Conservation (phyloP, 1,139 yeast species). For the Hanseniaspora uvarum region DNA sequence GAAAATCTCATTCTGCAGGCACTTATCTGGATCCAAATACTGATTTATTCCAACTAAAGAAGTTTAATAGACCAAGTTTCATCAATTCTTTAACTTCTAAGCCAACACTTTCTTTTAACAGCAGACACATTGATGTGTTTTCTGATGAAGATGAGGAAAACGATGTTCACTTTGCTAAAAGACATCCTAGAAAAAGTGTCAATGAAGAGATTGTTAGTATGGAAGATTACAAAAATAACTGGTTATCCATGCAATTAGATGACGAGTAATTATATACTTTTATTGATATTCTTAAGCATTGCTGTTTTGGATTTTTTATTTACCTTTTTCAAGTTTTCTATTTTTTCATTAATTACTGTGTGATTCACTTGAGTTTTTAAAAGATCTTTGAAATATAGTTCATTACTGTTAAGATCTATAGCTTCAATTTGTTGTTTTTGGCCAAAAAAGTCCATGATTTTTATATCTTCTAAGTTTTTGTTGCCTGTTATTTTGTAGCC, state of each 20-base stretch:
- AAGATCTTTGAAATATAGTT: constrained; percentile 17
- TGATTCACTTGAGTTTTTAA: not conserved
- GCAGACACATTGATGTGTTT: constrained; percentile 11
- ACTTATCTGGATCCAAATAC: not conserved
- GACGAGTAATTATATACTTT: constrained; percentile 19
- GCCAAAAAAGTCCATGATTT: constrained; percentile 88
- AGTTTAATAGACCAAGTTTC: constrained; percentile 15
- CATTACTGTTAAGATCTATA: constrained; percentile 33
- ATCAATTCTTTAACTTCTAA: constrained; percentile 7
- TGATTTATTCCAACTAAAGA: constrained; percentile 2
- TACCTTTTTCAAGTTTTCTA: not conserved
- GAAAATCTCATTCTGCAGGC: constrained; percentile 15
- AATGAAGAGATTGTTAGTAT: constrained; percentile 28
- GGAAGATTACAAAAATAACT: constrained; percentile 31
- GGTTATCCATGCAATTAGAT: constrained; percentile 31
- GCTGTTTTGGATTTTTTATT: not conserved
- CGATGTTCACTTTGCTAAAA: not conserved
- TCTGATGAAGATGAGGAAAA: constrained; percentile 5
- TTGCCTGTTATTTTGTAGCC: constrained; percentile 81
- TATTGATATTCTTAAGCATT: constrained; percentile 1
- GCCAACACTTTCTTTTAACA: constrained; percentile 5
- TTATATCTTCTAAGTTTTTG: constrained; percentile 47
- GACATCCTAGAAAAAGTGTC: constrained; percentile 6
- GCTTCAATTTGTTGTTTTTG: not conserved
- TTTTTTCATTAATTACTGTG: constrained; percentile 4